Percentiles rank a stretch among this genome's conserved stretches.
Evolutionary conservation across 2,329 filamentous ascomycete species (phyloP).

Genomic region (Zymoseptoria crescenta): DNA sequence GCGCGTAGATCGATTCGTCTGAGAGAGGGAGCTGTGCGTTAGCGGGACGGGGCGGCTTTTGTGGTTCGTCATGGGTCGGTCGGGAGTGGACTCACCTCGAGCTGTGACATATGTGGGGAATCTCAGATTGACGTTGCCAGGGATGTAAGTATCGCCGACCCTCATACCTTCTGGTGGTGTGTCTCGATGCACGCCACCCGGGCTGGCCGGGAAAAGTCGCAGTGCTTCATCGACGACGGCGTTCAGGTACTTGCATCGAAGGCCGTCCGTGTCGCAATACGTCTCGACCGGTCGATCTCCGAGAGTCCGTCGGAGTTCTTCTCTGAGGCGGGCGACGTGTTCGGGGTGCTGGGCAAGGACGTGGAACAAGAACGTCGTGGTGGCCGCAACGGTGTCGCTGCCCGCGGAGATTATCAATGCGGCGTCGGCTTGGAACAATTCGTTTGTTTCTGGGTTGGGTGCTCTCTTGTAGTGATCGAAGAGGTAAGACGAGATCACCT

Average conservation of each 20-base stretch:
- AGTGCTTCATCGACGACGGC: constrained; percentile 33
- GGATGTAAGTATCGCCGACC: constrained; percentile 28
- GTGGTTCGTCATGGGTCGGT: too few species aligned
- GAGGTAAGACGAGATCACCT: constrained; percentile 6
- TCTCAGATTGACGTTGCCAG: constrained; percentile 17
- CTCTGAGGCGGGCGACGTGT: constrained; percentile 20
- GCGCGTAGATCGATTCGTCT: constrained; percentile 24
- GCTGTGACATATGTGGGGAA: constrained; percentile 17
- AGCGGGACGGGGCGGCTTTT: too few species aligned
- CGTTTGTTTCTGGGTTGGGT: constrained; percentile 1
- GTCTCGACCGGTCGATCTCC: background rate
- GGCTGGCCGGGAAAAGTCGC: constrained; percentile 30
- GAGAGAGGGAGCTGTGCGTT: background rate
- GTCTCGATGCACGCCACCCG: constrained; percentile 24
- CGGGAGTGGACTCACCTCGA: constrained; percentile 13
- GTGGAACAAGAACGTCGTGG: constrained; percentile 35
- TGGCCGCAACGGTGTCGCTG: constrained; percentile 32
- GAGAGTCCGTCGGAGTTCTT: constrained; percentile 20
- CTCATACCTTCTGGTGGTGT: constrained; percentile 30
- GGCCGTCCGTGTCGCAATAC: constrained; percentile 6
- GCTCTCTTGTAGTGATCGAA: constrained; percentile 2
- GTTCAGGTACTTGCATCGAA: constrained; percentile 25
- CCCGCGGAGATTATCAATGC: constrained; percentile 6
- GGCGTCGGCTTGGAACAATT: background rate
- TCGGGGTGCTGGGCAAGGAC: constrained; percentile 24